phyloP scores from a whole-genome alignment of 805 yeast genomes.

The Kregervanrija delftensis region DNA sequence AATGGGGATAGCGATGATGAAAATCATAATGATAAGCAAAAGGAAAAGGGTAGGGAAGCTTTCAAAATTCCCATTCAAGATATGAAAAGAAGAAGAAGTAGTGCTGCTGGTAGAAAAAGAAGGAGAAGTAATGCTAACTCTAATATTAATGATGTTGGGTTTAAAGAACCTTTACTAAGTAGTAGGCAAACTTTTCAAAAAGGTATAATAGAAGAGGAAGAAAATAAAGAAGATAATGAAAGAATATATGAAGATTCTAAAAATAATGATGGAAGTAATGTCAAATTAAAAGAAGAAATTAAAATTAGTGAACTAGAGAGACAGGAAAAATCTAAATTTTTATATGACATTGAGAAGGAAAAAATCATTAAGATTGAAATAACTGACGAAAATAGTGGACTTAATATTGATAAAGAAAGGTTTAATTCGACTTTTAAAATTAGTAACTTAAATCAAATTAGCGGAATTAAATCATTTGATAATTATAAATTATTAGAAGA shows the following conservation, averaged over 20 bases:
- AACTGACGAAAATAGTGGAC: constrained; percentile 5
- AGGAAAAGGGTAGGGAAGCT: no score
- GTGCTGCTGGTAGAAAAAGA: constrained; percentile 21
- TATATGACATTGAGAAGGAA: constrained; percentile 2
- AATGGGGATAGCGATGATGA: no score
- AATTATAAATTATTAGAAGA: constrained; percentile 35
- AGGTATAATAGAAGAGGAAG: not conserved
- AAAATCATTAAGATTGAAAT: constrained; percentile 1
- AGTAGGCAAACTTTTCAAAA: constrained; percentile 3
- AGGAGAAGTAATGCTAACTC: constrained; percentile 10
- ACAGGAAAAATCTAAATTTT: constrained; percentile 4
- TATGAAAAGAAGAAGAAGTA: constrained; percentile 26
- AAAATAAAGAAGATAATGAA: not conserved
- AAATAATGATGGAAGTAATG: not conserved
- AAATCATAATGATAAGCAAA: no score
- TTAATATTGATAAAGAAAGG: constrained; percentile 11
- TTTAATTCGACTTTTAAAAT: constrained; percentile 7
- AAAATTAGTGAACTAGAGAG: constrained; percentile 3
- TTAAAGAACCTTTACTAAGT: constrained; percentile 1
- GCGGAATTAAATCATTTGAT: constrained; percentile 29
- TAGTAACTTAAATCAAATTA: constrained; percentile 22
- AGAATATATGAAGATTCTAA: not conserved
- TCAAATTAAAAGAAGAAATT: not conserved
- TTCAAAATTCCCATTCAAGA: no score
- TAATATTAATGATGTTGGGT: constrained; percentile 1